Evolutionary conservation across 2,329 filamentous ascomycete genomes (phyloP).

Genomic region (Gnomoniopsis smithogilvyi): DNA sequence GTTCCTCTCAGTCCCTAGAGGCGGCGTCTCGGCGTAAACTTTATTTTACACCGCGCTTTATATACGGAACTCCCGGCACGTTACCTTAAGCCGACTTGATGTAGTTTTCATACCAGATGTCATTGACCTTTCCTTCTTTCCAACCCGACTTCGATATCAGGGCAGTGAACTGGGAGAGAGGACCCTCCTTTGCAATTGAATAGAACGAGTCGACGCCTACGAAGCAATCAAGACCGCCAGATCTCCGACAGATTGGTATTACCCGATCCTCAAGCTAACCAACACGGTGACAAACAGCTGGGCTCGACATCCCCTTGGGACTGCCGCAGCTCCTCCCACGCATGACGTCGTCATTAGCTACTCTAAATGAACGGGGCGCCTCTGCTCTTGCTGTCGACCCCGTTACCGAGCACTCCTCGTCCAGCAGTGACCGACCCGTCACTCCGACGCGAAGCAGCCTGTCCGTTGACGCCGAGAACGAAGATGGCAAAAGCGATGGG

Average conservation of each 20-base stretch:
- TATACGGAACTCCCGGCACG: not conserved
- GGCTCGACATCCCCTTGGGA: not conserved
- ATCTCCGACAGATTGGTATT: not conserved
- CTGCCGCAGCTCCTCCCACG: slow-evolving; percentile 12
- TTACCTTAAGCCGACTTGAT: not conserved
- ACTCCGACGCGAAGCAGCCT: slow-evolving; percentile 21
- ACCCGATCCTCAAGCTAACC: not conserved
- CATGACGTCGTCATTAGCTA: slow-evolving; percentile 40
- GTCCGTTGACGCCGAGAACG: slow-evolving; percentile 21
- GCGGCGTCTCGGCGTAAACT: not conserved
- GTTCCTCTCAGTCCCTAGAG: not conserved
- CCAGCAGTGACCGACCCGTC: slow-evolving; percentile 13
- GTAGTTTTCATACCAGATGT: no score
- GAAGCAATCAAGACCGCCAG: not conserved
- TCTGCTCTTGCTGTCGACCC: slow-evolving; percentile 18
- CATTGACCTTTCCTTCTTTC: no score
- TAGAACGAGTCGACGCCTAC: not conserved
- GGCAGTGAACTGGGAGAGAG: no score
- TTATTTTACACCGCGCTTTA: not conserved
- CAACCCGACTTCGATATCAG: no score
- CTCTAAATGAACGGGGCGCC: slow-evolving; percentile 27
- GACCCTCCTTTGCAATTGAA: no score
- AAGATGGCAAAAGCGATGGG: slow-evolving; percentile 20
- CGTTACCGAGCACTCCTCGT: slow-evolving; percentile 13
- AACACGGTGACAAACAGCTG: not conserved